Evolutionary conservation across 345 rosid species (phyloP).

Genomic region (Carallia pectinifolia): DNA sequence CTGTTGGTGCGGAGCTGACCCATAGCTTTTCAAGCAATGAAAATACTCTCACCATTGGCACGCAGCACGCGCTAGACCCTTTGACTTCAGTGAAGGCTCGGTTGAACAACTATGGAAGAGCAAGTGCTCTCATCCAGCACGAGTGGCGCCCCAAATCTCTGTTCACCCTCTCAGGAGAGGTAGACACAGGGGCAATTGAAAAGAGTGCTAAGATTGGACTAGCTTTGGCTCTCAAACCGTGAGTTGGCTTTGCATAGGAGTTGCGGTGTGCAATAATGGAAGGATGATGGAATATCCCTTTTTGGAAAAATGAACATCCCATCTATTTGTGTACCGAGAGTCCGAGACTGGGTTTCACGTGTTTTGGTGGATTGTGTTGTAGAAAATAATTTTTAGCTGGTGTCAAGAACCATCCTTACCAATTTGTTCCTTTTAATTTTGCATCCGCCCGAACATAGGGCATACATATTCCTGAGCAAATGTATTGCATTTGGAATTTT

Average conservation of each 20-base stretch:
- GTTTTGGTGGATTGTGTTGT: conserved; percentile 35
- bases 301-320: conserved; percentile 1
- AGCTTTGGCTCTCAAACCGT: conserved; percentile 87
- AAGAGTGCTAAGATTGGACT: conserved; percentile 90
- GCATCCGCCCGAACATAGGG: conserved; percentile 8
- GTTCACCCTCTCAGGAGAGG: conserved; percentile 85
- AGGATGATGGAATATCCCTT: conserved; percentile 2
- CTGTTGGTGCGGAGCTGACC: conserved; percentile 92
- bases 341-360: conserved; percentile 21
- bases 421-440: conserved; percentile 12
- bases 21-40: conserved; percentile 81
- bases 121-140: conserved; percentile 90
- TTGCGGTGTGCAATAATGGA: conserved; percentile 35
- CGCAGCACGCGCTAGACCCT: conserved; percentile 87
- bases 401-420: conserved; percentile 13
- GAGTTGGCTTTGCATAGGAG: conserved; percentile 22
- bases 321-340: conserved; percentile 2
- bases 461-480: conserved; percentile 6
- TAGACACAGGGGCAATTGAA: conserved; percentile 85
- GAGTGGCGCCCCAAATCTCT: conserved; percentile 92
- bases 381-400: conserved; percentile 43
- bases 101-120: conserved; percentile 77
- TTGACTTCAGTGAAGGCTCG: conserved; percentile 88
- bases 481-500: neutral
- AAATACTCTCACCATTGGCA: conserved; percentile 75